phyloP scores from a whole-genome alignment of 129 eudicot species.

The Logfia minima region DNA sequence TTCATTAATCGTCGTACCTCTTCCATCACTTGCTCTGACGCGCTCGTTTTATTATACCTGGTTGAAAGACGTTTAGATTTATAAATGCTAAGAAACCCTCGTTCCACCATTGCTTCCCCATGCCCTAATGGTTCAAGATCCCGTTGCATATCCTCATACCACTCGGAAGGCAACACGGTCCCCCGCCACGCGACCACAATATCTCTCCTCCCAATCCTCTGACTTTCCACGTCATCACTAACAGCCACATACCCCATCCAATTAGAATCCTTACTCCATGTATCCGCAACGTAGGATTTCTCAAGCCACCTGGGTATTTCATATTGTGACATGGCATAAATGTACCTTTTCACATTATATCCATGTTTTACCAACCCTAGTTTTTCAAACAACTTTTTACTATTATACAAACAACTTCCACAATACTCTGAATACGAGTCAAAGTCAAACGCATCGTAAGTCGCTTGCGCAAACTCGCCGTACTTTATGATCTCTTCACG shows the following conservation, averaged over 20 bases:
- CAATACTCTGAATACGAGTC: slow-evolving; percentile 71
- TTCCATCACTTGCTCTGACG: slow-evolving; percentile 60
- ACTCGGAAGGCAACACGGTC: slow-evolving; percentile 71
- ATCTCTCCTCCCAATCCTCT: slow-evolving; percentile 69
- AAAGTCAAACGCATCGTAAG: slow-evolving; percentile 76
- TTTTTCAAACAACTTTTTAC: slow-evolving; percentile 44
- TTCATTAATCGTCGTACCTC: slow-evolving; percentile 46
- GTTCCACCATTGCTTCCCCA: slow-evolving; percentile 65
- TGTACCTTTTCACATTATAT: slow-evolving; percentile 55
- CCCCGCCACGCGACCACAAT: slow-evolving; percentile 78
- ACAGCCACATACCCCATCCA: slow-evolving; percentile 91
- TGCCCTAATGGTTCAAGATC: slow-evolving; percentile 56
- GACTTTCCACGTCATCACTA: slow-evolving; percentile 49
- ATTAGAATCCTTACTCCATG: slow-evolving; percentile 71
- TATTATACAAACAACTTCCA: slow-evolving; percentile 62
- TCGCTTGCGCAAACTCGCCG: slow-evolving; percentile 81
- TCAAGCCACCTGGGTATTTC: slow-evolving; percentile 67
- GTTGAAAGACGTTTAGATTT: slow-evolving; percentile 44
- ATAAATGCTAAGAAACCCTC: slow-evolving; percentile 71
- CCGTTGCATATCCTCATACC: slow-evolving; percentile 73
- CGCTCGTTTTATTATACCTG: slow-evolving; percentile 60
- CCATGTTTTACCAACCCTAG: slow-evolving; percentile 52
- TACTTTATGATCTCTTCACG: slow-evolving; percentile 64
- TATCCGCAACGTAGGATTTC: slow-evolving; percentile 47
- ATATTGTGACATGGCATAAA: slow-evolving; percentile 71